Evolutionary conservation across 2,329 filamentous ascomycete genomes (phyloP).

Genomic region (Zasmidium angulare): DNA sequence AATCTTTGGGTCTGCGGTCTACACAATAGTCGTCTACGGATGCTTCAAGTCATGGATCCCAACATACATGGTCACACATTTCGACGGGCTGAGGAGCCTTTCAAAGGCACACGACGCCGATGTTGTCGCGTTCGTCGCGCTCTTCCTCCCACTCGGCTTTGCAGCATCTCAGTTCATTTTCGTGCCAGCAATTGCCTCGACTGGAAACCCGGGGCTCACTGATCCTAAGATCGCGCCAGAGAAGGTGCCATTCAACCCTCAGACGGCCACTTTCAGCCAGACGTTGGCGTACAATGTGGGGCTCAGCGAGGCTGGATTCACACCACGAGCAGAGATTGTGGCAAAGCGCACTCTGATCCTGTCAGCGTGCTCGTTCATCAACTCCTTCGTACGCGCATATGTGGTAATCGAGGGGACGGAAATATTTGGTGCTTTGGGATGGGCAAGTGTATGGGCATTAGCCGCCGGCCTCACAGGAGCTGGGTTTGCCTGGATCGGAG

Average conservation of each 20-base stretch:
- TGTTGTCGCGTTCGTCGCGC: slow-evolving; percentile 46
- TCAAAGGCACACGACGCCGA: slow-evolving; percentile 65
- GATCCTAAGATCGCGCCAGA: slow-evolving; percentile 32
- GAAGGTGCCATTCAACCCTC: slow-evolving; percentile 62
- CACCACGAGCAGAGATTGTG: slow-evolving; percentile 63
- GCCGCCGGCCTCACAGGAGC: slow-evolving; percentile 62
- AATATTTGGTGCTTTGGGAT: slow-evolving; percentile 66
- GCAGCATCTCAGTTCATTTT: slow-evolving; percentile 79
- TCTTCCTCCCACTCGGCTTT: slow-evolving; percentile 67
- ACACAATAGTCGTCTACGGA: slow-evolving; percentile 69
- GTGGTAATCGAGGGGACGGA: slow-evolving; percentile 71
- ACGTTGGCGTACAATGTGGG: slow-evolving; percentile 68
- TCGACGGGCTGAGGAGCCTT: slow-evolving; percentile 69
- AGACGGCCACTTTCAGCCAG: slow-evolving; percentile 64
- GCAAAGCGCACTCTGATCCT: slow-evolving; percentile 56
- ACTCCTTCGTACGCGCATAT: slow-evolving; percentile 64
- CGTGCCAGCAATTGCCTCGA: slow-evolving; percentile 58
- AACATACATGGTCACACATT: slow-evolving; percentile 70
- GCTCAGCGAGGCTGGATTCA: slow-evolving; percentile 62
- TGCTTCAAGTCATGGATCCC: slow-evolving; percentile 72
- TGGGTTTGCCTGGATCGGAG: slow-evolving; percentile 54
- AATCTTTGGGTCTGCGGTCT: slow-evolving; percentile 69
- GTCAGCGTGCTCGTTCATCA: slow-evolving; percentile 46
- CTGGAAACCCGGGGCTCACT: slow-evolving; percentile 27
- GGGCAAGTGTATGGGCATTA: slow-evolving; percentile 72